Evolutionary conservation across 768 basidiomycete species (phyloP).

Genomic region (Boletales sp.): DNA sequence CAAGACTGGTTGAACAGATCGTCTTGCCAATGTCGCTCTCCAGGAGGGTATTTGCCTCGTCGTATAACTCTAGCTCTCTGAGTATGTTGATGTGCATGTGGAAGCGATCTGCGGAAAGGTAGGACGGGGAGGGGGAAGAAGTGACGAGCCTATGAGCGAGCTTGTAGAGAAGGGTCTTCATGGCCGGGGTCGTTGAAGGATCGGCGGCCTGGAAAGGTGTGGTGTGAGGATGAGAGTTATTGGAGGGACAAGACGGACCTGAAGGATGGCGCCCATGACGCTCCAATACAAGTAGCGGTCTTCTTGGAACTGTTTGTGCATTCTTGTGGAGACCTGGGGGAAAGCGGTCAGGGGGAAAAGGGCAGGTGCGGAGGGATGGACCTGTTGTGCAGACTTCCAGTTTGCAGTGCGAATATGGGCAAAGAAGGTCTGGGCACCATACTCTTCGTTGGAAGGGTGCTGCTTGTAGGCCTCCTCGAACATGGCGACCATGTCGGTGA

Average conservation of each 20-base stretch:
- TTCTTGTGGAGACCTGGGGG: conserved; percentile 66
- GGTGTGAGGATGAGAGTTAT: conserved; percentile 8
- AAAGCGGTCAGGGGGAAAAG: background rate
- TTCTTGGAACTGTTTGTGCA: conserved; percentile 82
- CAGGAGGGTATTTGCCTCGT: conserved; percentile 68
- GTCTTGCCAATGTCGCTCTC: conserved; percentile 64
- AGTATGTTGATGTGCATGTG: conserved; percentile 72
- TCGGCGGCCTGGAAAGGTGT: conserved; percentile 62
- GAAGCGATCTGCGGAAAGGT: conserved; percentile 69
- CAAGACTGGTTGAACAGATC: conserved; percentile 67
- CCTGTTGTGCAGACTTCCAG: conserved; percentile 87
- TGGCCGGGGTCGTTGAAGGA: conserved; percentile 51
- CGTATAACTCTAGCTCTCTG: conserved; percentile 60
- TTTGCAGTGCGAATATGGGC: conserved; percentile 75
- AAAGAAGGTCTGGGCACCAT: conserved; percentile 81
- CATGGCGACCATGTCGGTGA: conserved; percentile 78
- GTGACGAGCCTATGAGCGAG: conserved; percentile 73
- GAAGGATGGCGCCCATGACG: conserved; percentile 73
- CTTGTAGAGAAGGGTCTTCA: conserved; percentile 68
- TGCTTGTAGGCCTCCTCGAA: conserved; percentile 85
- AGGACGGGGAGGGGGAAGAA: conserved; percentile 60
- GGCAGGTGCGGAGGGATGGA: conserved; percentile 26
- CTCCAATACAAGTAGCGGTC: conserved; percentile 83
- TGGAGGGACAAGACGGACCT: conserved; percentile 42
- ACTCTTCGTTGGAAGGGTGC: conserved; percentile 77